A percentile compares a stretch with the other conserved stretches of the same genome.
Evolutionary conservation across 2,329 filamentous ascomycete genomes (phyloP).

Genomic region (Metarhizium brunneum): DNA sequence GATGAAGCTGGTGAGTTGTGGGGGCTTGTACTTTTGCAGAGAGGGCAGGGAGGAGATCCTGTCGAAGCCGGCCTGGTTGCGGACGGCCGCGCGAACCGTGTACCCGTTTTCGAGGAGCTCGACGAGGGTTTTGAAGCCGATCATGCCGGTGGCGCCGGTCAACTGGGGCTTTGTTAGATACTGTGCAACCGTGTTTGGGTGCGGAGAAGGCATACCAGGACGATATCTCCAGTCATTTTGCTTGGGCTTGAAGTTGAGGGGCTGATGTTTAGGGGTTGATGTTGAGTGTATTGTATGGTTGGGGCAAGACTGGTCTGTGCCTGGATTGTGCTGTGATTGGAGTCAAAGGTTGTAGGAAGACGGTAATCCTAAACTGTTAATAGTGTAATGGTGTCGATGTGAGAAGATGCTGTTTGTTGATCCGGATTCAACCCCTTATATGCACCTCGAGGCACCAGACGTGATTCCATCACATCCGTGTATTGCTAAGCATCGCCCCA

Average conservation of each 20-base stretch:
- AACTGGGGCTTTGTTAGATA: conserved; percentile 3
- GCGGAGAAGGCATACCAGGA: background rate
- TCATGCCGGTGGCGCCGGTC: conserved; percentile 21
- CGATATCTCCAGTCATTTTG: background rate
- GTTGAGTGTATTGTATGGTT: background rate
- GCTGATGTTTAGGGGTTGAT: background rate
- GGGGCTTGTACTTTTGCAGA: conserved; percentile 6
- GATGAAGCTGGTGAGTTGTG: conserved; percentile 17
- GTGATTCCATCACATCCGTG: background rate
- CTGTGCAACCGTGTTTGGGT: background rate
- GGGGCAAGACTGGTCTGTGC: background rate
- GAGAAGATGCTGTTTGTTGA: background rate
- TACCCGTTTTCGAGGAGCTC: conserved; percentile 16
- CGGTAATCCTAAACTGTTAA: background rate
- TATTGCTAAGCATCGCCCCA: background rate
- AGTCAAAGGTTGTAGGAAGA: too few species aligned
- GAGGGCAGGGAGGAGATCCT: conserved; percentile 1
- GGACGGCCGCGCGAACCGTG: conserved; percentile 19
- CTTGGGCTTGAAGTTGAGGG: background rate
- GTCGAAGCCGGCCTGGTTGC: conserved; percentile 10
- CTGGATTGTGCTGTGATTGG: too few species aligned
- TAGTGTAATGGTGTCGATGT: background rate
- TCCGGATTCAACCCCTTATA: background rate
- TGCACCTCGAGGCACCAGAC: background rate
- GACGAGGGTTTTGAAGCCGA: conserved; percentile 20